Evolutionary conservation across 768 basidiomycete species (phyloP), one percentile per base, ranked within the genome.

Genomic region (Boletus rubescentipes): DNA sequence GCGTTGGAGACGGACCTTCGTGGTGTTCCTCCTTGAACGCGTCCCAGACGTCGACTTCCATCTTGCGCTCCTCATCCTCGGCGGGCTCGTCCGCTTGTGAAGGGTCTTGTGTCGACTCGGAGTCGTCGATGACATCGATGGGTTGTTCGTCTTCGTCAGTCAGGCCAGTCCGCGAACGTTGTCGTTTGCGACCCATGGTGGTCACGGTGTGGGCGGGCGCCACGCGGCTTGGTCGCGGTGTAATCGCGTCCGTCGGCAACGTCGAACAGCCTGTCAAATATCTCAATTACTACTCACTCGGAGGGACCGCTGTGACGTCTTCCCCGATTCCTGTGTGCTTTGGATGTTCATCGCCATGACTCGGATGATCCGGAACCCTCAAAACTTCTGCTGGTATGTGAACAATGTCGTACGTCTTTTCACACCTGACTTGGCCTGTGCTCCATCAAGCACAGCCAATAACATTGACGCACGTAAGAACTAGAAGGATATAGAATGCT

Each of bases 11-110:
- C 76, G 45, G 39, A 86, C 91, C 81, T 79, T 91, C 91, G 67
- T 83, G 84, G 61, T 90, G 83, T 55, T 92, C 87, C 62, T 92
- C 91, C 63, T 82, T 81, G 65, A 92, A 80, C 36, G 82, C 74
- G 42, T 88, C 85, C 87, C 88, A 89, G 35, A 89, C 76, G 31
- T 83, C 83, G 54, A 73, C 77, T 60, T 87, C 86, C 65, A 79
- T 83, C 61, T 80, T 76, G 21, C 60, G 64, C 44, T 65, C 66
- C 51, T 64, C 66, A 42, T 64, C 65, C 46, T 63, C 64, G 5
- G 30, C 53, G 39, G 41, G 56, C 48, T 51, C 61, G 18, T 52
- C 53, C 2, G 21, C 29, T 20, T 49, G 54, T 9, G 58, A 51
- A 1, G 20, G 49, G 31, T 55, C 58, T 42, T 51, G 60, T 5